Evolutionary conservation across 805 yeast species (phyloP).

Genomic region (Saccharomycopsis sp.): DNA sequence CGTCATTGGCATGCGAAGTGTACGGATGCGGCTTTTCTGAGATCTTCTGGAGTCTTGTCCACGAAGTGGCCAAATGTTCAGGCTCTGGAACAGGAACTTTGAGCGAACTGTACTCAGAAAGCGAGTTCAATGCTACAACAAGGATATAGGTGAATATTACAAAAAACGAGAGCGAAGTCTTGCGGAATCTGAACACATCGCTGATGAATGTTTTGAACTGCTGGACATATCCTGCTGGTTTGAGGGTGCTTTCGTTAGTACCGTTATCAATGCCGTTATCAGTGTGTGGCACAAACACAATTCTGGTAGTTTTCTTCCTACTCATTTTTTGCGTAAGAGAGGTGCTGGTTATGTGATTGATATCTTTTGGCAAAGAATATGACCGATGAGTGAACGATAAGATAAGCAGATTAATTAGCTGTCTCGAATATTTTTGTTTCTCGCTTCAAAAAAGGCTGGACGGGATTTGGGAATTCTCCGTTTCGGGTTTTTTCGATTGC

Average conservation of each 20-base stretch:
- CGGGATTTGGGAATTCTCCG: not conserved
- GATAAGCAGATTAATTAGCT: not conserved
- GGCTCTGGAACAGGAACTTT: constrained; percentile 38
- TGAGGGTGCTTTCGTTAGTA: not conserved
- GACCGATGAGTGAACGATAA: not conserved
- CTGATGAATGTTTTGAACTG: constrained; percentile 29
- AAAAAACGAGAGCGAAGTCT: constrained; percentile 58
- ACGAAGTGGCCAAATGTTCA: constrained; percentile 37
- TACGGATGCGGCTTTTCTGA: constrained; percentile 71
- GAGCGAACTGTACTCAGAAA: constrained; percentile 37
- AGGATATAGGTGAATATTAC: constrained; percentile 41
- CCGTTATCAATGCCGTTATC: not conserved
- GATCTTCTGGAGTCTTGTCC: constrained; percentile 69
- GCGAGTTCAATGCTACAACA: constrained; percentile 34
- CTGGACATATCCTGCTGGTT: not conserved
- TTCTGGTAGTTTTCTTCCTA: not conserved
- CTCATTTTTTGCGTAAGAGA: too few species aligned
- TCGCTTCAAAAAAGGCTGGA: not conserved
- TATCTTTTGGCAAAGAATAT: too few species aligned
- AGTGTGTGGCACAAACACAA: not conserved
- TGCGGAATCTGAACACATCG: constrained; percentile 61
- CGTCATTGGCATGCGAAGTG: constrained; percentile 67
- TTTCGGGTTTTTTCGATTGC: too few species aligned
- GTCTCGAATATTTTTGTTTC: not conserved
- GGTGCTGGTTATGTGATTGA: too few species aligned